These are phyloP conservation scores for Cadophora gregata DNA, from an alignment of 2,329 filamentous ascomycete species.

Conservation along the genomic window DNA sequence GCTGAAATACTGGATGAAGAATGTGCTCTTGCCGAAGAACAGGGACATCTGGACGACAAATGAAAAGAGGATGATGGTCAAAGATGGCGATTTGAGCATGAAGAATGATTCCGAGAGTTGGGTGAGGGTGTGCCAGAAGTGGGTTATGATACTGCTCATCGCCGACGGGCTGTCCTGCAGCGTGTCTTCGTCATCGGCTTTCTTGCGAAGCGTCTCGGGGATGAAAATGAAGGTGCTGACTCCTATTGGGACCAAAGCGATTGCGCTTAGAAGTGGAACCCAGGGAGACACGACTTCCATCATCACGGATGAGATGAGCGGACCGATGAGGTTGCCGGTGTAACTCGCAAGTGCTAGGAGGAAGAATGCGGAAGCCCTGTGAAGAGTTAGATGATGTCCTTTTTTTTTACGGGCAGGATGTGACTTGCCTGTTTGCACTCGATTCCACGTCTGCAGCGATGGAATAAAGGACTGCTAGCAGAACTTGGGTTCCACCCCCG, in stretches of 20 bases:
- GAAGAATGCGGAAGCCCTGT: slow-evolving; percentile 17
- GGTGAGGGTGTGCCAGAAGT: slow-evolving; percentile 1
- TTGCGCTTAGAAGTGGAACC: slow-evolving; percentile 6
- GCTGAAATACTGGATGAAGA: slow-evolving; percentile 24
- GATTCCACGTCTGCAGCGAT: slow-evolving; percentile 19
- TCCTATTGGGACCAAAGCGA: slow-evolving; percentile 6
- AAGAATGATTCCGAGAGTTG: slow-evolving; percentile 12
- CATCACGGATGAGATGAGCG: slow-evolving; percentile 9
- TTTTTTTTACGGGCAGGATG: no score
- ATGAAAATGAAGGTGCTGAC: slow-evolving; percentile 18
- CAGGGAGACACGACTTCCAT: slow-evolving; percentile 17
- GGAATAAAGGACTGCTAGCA: slow-evolving; percentile 14
- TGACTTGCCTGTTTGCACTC: slow-evolving; percentile 6
- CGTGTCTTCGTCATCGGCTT: not conserved
- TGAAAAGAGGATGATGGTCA: slow-evolving; percentile 14
- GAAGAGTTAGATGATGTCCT: not conserved
- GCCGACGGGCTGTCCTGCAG: not conserved
- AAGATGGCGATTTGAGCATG: slow-evolving; percentile 15
- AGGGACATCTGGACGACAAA: slow-evolving; percentile 10
- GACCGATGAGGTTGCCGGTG: slow-evolving; percentile 11
- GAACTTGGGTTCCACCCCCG: slow-evolving; percentile 14
- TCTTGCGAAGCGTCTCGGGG: slow-evolving; percentile 17
- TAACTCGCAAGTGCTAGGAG: slow-evolving; percentile 8
- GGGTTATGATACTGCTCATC: slow-evolving; percentile 3
- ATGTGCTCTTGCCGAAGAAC: slow-evolving; percentile 9